phyloP scores from a whole-genome alignment of 169 alveolate genomes.

The Babesia sp. region DNA sequence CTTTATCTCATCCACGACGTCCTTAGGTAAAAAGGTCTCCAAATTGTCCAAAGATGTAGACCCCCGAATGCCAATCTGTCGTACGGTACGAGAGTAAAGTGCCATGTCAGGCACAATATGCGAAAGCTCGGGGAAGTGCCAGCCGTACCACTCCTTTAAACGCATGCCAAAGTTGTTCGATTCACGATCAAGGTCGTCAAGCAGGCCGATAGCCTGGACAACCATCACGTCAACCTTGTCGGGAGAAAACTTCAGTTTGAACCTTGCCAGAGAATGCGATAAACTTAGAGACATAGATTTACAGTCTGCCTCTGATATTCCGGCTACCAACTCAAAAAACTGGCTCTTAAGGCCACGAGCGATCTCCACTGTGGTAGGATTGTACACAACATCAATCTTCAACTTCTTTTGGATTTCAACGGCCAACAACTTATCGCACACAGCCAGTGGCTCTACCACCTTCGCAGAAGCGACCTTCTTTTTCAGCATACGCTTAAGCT shows the following conservation, averaged over 20 bases:
- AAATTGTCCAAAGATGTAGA: conserved; percentile 80
- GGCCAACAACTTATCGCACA: conserved; percentile 87
- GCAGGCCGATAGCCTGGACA: conserved; percentile 96
- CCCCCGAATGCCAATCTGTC: conserved; percentile 87
- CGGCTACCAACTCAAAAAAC: conserved; percentile 80
- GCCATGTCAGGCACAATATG: conserved; percentile 92
- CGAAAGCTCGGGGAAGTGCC: conserved; percentile 99
- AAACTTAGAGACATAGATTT: conserved; percentile 86
- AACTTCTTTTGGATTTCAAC: conserved; percentile 85
- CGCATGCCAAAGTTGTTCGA: conserved; percentile 99
- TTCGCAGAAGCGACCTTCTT: conserved; percentile 88
- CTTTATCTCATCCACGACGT: conserved; percentile 92
- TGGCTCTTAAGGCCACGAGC: conserved; percentile 86
- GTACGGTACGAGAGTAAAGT: conserved; percentile 89
- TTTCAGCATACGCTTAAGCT: conserved; percentile 91
- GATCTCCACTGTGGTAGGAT: conserved; percentile 83
- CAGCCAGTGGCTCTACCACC: conserved; percentile 86
- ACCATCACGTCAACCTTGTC: conserved; percentile 99
- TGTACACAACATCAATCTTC: conserved; percentile 79
- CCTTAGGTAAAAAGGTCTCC: conserved; percentile 87
- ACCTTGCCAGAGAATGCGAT: conserved; percentile 91
- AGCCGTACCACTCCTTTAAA: conserved; percentile 96
- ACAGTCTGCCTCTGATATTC: conserved; percentile 83
- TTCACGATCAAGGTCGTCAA: conserved; percentile 97
- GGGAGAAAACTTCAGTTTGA: conserved; percentile 96